Base-by-base conservation (phyloP, 163 green algal genomes). In the Chlamydomonas reinhardtii region DNA sequence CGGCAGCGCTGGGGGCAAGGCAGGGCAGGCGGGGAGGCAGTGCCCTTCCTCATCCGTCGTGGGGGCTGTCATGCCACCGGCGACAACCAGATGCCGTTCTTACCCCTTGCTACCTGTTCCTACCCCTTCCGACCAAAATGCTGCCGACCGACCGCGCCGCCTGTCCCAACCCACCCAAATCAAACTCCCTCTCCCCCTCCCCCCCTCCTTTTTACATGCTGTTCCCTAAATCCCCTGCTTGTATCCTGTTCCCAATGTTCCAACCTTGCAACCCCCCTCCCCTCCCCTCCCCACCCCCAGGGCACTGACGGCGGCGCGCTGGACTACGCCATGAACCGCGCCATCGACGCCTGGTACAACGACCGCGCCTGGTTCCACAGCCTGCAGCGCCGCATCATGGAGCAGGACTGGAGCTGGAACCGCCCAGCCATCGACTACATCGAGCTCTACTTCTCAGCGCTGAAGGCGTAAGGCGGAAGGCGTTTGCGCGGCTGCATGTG, bases 401-500 rank as follows among this genome's bases (percentile, higher is more conserved):
- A 94, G 76, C 96, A 98, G 89, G 96, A 98, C 90, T 98, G 96
- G 96, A 93, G 83, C 56, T 97, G 95, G 95, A 97, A 97, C 89
- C 80, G 90, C 32, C 95, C 95, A 11, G 94, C 93, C 64, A 88
- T 97, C n/a, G 94, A 98, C 78, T 97, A 97, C 93, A 92, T 96
- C 68, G 94, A 97, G 88, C 88, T 97, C 22, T 97, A 97, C 89
- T 86, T 84, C 70, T 74, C 70, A 25, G 86, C 89, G 29, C 79
- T 86, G 35, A 93, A 93, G 86, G 48, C 75, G 34, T 92, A 74
- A 48, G 4, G 8, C 25, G 20, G 35, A 56, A 48, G n/a, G n/a
- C n/a, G n/a, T 11, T 54, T 54, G 43, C 43, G 43, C 43, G 8
- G 43, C n/a, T n/a, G n/a, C n/a, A n/a, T n/a, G n/a, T n/a, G n/a